phyloP scores from a whole-genome alignment of 2,329 filamentous ascomycete genomes.

The Parastagonospora avenae region DNA sequence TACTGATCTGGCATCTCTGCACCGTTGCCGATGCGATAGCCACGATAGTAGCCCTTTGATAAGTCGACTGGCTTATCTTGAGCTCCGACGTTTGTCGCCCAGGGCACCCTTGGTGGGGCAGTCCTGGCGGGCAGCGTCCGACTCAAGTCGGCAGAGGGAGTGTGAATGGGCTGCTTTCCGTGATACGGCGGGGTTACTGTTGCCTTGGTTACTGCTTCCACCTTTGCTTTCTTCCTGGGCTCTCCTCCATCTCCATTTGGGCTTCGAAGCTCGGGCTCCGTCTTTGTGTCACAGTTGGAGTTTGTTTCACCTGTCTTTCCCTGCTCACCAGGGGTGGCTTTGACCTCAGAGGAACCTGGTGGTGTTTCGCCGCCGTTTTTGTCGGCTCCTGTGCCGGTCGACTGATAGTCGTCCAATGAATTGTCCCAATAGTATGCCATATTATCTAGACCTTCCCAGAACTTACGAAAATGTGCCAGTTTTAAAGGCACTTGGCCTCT shows the following conservation, averaged over 20 bases:
- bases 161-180: constrained; percentile 8
- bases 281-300: constrained; percentile 9
- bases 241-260: constrained; percentile 24
- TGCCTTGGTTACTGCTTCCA: constrained; percentile 25
- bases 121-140: constrained; percentile 33
- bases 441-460: constrained; percentile 64
- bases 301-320: constrained; percentile 20
- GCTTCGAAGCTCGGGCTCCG: constrained; percentile 9
- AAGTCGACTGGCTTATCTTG: constrained; percentile 28
- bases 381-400: constrained; percentile 25
- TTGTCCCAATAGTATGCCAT: constrained; percentile 68
- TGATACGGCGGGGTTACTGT: constrained; percentile 10
- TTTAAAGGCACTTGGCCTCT: constrained; percentile 55
- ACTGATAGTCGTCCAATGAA: constrained; percentile 61
- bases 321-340: constrained; percentile 5
- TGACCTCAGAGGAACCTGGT: constrained; percentile 1
- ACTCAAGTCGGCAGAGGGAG: constrained; percentile 21
- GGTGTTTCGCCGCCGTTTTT: constrained; percentile 3
- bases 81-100: constrained; percentile 24
- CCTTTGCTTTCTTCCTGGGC: constrained; percentile 49
- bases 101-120: constrained; percentile 36
- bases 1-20: constrained; percentile 64
- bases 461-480: constrained; percentile 63
- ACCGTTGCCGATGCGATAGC: constrained; percentile 62
- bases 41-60: constrained; percentile 57